phyloP scores from a whole-genome alignment of 352 stramenopile genomes.

The Globisporangium apiculatum region DNA sequence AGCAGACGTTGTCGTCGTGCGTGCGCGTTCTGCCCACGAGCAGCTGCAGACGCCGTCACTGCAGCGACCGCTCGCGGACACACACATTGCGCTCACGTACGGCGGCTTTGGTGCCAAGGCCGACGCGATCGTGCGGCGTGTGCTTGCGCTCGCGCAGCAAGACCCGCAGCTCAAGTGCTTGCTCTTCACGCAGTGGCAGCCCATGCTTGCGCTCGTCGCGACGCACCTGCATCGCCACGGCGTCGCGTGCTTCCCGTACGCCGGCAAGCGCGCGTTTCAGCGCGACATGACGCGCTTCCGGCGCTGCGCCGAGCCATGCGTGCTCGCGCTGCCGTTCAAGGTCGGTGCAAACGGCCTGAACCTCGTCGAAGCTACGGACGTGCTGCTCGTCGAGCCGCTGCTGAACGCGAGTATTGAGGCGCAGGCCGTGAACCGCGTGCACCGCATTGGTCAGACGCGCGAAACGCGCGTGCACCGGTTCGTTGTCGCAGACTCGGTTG shows the following conservation, averaged over 20 bases:
- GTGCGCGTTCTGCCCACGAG: slow-evolving; percentile 2
- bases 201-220: slow-evolving; percentile 62
- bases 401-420: slow-evolving; percentile 81
- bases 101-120: slow-evolving; percentile 64
- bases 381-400: slow-evolving; percentile 89
- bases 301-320: slow-evolving; percentile 32
- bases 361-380: slow-evolving; percentile 87
- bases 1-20: slow-evolving; percentile 19
- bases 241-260: slow-evolving; percentile 70
- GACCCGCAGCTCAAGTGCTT: slow-evolving; percentile 78
- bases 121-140: slow-evolving; percentile 45
- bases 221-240: slow-evolving; percentile 26
- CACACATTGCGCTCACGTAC: slow-evolving; percentile 9
- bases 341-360: slow-evolving; percentile 90
- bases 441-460: slow-evolving; percentile 86
- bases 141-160: slow-evolving; percentile 33
- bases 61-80: slow-evolving; percentile 5
- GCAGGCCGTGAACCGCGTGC: slow-evolving; percentile 87
- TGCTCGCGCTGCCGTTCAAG: slow-evolving; percentile 79
- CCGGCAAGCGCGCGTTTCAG: slow-evolving; percentile 43
- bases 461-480: slow-evolving; percentile 86
- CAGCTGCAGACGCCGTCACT: too few relatives aligned
- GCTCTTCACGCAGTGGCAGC: slow-evolving; percentile 90
- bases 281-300: slow-evolving; percentile 50
- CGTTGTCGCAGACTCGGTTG: slow-evolving; percentile 82